Percentiles rank a stretch among this genome's conserved stretches.
Conservation (phyloP, 2,329 filamentous ascomycete species). For the Ceratocystis diversiconidia region DNA sequence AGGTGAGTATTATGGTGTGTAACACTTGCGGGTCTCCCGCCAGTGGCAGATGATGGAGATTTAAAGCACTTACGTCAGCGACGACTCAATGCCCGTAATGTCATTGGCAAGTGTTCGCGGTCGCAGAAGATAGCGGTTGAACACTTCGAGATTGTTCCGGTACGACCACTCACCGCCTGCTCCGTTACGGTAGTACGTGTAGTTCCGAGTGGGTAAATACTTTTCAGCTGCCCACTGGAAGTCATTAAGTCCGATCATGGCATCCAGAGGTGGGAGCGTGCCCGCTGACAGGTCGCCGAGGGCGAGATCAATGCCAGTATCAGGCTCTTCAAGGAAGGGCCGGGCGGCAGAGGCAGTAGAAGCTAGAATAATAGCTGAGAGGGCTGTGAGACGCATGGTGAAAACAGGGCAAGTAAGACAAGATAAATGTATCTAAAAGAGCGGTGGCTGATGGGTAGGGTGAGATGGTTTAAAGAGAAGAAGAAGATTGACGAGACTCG, state of each 20-base stretch:
- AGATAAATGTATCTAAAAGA: background rate
- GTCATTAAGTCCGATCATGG: slow-evolving; percentile 33
- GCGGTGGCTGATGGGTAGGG: background rate
- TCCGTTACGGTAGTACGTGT: slow-evolving; percentile 36
- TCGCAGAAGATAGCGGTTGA: slow-evolving; percentile 31
- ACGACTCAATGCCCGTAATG: slow-evolving; percentile 27
- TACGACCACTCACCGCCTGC: slow-evolving; percentile 38
- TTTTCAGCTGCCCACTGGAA: slow-evolving; percentile 36
- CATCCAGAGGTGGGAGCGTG: slow-evolving; percentile 16
- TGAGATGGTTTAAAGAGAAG: background rate
- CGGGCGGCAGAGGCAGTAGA: slow-evolving; percentile 30
- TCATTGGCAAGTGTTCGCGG: slow-evolving; percentile 29
- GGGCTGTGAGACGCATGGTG: slow-evolving; percentile 17
- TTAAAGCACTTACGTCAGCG: slow-evolving; percentile 22
- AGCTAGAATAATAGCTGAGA: slow-evolving; percentile 23
- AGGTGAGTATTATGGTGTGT: slow-evolving; percentile 17
- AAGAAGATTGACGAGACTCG: background rate
- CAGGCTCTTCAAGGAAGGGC: slow-evolving; percentile 32
- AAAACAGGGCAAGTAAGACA: background rate
- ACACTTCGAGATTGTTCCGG: slow-evolving; percentile 38
- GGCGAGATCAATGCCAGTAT: slow-evolving; percentile 31
- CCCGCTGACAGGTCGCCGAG: slow-evolving; percentile 25
- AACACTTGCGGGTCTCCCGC: too few relatives aligned
- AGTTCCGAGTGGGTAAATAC: slow-evolving; percentile 29
- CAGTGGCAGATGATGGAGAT: slow-evolving; percentile 9